A percentile compares a stretch with the other conserved stretches of the same genome.
phyloP scores from a whole-genome alignment of 768 basidiomycete genomes.

The Trametes gibbosa region DNA sequence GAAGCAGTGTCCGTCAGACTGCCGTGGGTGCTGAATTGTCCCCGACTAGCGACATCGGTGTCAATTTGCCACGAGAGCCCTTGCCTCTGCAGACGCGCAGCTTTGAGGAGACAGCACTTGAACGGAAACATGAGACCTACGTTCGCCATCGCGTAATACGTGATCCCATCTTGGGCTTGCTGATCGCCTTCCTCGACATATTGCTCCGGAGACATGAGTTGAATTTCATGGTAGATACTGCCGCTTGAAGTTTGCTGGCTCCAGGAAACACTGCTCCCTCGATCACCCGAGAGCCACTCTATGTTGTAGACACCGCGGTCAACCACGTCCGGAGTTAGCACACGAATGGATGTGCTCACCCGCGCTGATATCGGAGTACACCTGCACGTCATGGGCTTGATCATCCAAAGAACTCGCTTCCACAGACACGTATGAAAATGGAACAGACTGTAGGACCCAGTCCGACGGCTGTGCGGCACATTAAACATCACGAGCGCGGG shows the following conservation, averaged over 20 bases:
- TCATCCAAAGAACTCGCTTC: slow-evolving; percentile 32
- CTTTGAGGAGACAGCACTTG: background rate
- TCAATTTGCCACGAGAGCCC: slow-evolving; percentile 13
- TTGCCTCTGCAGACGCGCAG: background rate
- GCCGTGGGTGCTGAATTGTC: slow-evolving; percentile 20
- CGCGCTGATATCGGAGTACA: slow-evolving; percentile 40
- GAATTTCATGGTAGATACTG: slow-evolving; percentile 13
- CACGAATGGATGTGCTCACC: slow-evolving; percentile 22
- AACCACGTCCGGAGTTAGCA: no score
- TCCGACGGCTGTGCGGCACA: slow-evolving; percentile 30
- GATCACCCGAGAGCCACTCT: slow-evolving; percentile 19
- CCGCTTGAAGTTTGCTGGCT: background rate
- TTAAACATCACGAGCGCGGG: background rate
- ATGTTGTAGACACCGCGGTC: background rate
- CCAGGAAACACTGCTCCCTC: slow-evolving; percentile 4
- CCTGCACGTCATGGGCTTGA: slow-evolving; percentile 32
- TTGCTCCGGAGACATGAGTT: slow-evolving; percentile 1
- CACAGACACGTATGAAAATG: slow-evolving; percentile 38
- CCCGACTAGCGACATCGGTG: slow-evolving; percentile 10
- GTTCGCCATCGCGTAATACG: slow-evolving; percentile 14
- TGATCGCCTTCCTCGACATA: background rate
- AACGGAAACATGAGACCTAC: background rate
- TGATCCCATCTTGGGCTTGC: slow-evolving; percentile 15
- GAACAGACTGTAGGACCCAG: slow-evolving; percentile 38
- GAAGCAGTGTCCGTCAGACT: slow-evolving; percentile 10